Percentiles rank a stretch among this genome's conserved stretches.
Evolutionary conservation across 2,329 filamentous ascomycete genomes (phyloP).

Genomic region (Chrysoporthe cubensis): DNA sequence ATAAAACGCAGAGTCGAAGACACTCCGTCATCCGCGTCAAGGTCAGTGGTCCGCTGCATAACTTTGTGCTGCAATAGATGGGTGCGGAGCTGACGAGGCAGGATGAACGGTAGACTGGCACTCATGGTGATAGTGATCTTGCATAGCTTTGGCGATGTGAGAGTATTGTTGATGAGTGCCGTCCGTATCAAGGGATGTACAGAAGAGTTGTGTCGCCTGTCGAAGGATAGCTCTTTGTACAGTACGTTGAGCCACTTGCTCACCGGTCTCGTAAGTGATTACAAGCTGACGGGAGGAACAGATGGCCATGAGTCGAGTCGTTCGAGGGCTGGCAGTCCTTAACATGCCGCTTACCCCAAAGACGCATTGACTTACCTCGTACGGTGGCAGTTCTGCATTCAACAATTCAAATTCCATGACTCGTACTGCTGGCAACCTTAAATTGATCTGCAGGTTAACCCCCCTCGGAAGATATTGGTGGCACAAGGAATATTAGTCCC

Average conservation of each 20-base stretch:
- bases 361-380: not conserved
- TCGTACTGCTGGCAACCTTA: not conserved
- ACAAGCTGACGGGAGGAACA: not conserved
- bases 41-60: not conserved
- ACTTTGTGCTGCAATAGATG: not conserved
- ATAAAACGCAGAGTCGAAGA: conserved; percentile 9
- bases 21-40: not conserved
- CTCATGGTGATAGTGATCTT: not conserved
- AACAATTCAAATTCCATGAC: not conserved
- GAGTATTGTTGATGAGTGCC: not conserved
- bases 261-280: not conserved
- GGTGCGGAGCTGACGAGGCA: not conserved
- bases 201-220: not conserved
- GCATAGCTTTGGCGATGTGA: not conserved
- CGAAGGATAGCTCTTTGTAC: not conserved
- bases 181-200: not conserved
- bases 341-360: not conserved
- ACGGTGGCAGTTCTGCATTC: not conserved
- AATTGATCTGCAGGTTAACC: not conserved
- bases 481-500: not conserved
- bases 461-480: not conserved
- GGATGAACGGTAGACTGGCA: not conserved
- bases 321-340: not conserved
- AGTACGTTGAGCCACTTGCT: not conserved
- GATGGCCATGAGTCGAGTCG: not conserved